These are phyloP conservation scores for Fusarium veterinarium DNA, from an alignment of 2,329 filamentous ascomycete species.

Conservation along the genomic window DNA sequence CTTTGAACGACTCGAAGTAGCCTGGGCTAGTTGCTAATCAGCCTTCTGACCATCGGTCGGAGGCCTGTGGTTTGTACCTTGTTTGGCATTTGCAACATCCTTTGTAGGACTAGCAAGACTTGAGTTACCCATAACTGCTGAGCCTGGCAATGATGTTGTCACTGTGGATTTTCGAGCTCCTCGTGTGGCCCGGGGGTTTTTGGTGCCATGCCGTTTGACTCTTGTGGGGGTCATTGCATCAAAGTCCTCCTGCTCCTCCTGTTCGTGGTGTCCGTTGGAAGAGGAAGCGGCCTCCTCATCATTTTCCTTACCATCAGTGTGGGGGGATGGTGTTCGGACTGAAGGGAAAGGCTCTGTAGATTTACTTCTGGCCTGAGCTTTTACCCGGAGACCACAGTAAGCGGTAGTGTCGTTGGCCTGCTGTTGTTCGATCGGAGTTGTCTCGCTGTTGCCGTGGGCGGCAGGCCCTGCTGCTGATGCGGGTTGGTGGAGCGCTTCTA, in stretches of 20 bases:
- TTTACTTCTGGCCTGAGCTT: conserved; percentile 14
- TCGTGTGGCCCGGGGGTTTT: conserved; percentile 25
- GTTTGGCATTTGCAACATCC: background rate
- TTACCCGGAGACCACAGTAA: background rate
- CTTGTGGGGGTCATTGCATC: conserved; percentile 38
- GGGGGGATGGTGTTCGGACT: background rate
- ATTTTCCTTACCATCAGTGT: background rate
- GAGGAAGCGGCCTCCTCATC: background rate
- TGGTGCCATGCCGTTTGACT: conserved; percentile 8
- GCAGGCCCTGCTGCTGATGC: conserved; percentile 40
- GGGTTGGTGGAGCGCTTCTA: conserved; percentile 47
- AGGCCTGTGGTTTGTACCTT: background rate
- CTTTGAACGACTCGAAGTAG: conserved; percentile 11
- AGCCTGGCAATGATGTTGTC: conserved; percentile 41
- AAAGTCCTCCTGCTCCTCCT: conserved; percentile 12
- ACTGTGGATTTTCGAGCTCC: conserved; percentile 12
- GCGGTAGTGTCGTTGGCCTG: background rate
- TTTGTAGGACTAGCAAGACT: conserved; percentile 17
- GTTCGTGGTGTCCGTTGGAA: background rate
- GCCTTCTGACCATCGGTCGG: conserved; percentile 23
- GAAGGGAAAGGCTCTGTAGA: conserved; percentile 4
- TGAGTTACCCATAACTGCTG: conserved; percentile 33
- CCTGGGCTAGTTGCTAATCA: conserved; percentile 41
- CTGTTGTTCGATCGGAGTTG: background rate
- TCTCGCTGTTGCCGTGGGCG: conserved; percentile 23